Conservation (phyloP, 163 green algal genomes). For the Chloroidium sp. region DNA sequence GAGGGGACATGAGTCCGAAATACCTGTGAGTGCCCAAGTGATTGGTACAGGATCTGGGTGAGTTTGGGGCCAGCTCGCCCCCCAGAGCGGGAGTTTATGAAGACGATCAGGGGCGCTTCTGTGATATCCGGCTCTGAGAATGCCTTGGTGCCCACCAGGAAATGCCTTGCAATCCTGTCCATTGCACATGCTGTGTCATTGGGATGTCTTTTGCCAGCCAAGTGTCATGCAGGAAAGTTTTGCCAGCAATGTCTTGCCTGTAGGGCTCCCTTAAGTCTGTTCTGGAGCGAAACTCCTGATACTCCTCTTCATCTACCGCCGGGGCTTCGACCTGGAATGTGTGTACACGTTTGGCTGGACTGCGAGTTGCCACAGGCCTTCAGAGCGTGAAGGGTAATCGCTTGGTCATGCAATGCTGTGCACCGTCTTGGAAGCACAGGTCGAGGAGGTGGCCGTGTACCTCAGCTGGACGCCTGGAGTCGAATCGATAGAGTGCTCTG, state of each 20-base stretch:
- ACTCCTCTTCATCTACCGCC: slow-evolving; percentile 26
- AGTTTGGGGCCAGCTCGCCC: slow-evolving; percentile 52
- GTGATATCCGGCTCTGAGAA: slow-evolving; percentile 20
- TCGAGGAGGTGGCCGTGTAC: too few species aligned
- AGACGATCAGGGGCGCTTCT: slow-evolving; percentile 65
- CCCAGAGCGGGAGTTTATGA: slow-evolving; percentile 72
- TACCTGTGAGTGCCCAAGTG: slow-evolving; percentile 47
- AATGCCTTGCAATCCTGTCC: slow-evolving; percentile 37
- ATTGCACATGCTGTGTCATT: neutral
- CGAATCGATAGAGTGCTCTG: too few species aligned
- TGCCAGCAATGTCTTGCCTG: slow-evolving; percentile 40
- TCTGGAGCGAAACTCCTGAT: slow-evolving; percentile 26
- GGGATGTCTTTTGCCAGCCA: too few species aligned
- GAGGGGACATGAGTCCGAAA: too few species aligned
- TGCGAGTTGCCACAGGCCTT: too few species aligned
- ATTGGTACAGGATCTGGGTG: slow-evolving; percentile 30
- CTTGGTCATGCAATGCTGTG: too few species aligned
- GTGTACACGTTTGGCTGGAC: too few species aligned
- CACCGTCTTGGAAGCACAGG: too few species aligned
- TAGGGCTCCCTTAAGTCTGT: slow-evolving; percentile 58
- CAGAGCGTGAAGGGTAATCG: too few species aligned
- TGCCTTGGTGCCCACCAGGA: slow-evolving; percentile 34
- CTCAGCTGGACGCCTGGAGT: too few species aligned
- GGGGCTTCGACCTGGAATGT: slow-evolving; percentile 13
- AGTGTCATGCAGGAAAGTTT: slow-evolving; percentile 26